Percentiles rank a stretch among this genome's conserved stretches.
Conservation (phyloP, 2,329 filamentous ascomycete species). For the Ophiosphaerella herpotricha region DNA sequence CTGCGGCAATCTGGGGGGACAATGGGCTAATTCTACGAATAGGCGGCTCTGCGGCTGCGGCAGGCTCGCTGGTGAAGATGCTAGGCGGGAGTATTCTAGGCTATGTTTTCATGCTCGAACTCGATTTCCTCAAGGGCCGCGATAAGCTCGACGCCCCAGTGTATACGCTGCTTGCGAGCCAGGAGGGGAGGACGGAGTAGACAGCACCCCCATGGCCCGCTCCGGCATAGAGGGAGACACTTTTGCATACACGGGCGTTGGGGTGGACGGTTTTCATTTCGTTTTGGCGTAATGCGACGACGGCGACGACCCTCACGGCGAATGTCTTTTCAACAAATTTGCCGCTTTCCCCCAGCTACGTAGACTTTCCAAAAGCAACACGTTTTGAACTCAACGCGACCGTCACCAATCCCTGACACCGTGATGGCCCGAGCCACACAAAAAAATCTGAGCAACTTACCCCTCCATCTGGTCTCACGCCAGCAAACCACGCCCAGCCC, state of each 20-base stretch:
- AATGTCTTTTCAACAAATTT: too few relatives aligned
- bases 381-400: too few relatives aligned
- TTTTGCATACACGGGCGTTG: constrained; percentile 30
- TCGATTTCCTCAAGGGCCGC: constrained; percentile 89
- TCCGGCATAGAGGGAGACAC: constrained; percentile 13
- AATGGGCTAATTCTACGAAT: too few relatives aligned
- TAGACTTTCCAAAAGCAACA: too few relatives aligned
- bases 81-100: constrained; percentile 84
- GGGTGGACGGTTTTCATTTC: background rate
- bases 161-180: constrained; percentile 76
- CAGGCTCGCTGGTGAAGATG: constrained; percentile 82
- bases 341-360: too few relatives aligned
- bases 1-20: too few relatives aligned
- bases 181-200: constrained; percentile 49
- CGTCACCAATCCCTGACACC: too few relatives aligned
- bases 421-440: too few relatives aligned
- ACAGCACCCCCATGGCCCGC: background rate
- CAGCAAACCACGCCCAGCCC: background rate
- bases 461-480: background rate
- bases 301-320: too few relatives aligned
- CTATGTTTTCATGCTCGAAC: constrained; percentile 94
- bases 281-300: background rate
- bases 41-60: constrained; percentile 92
- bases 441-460: background rate
- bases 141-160: constrained; percentile 86